phyloP scores from a whole-genome alignment of 75 land plant genomes.

The Pinus taeda region DNA sequence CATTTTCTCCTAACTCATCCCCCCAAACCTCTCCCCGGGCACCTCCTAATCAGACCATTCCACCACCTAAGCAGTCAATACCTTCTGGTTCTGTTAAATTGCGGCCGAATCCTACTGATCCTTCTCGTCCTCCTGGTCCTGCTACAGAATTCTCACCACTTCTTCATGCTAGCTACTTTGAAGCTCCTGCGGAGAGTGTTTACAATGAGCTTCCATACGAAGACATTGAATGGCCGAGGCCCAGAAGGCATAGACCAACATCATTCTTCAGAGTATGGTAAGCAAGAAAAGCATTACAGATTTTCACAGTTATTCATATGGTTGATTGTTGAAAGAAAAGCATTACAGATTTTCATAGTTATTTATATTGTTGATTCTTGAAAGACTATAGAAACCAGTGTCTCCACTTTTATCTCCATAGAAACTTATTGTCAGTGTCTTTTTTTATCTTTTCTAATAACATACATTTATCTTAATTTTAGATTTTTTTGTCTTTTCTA shows the following conservation, averaged over 20 bases:
- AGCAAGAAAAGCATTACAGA: too few relatives aligned
- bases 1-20: constrained; percentile 29
- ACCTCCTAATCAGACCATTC: neutral
- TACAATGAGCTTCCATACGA: neutral
- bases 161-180: neutral
- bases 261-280: constrained; percentile 2
- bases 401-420: too few relatives aligned
- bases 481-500: too few relatives aligned
- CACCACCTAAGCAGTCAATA: neutral
- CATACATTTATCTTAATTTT: too few relatives aligned
- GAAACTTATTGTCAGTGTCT: too few relatives aligned
- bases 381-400: too few relatives aligned
- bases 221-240: neutral
- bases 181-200: neutral
- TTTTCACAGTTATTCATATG: too few relatives aligned
- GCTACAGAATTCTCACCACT: constrained; percentile 1
- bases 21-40: neutral
- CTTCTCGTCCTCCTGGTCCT: neutral
- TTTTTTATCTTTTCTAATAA: too few relatives aligned
- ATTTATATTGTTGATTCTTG: too few relatives aligned
- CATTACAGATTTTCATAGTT: too few relatives aligned
- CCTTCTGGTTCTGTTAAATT: neutral
- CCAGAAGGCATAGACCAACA: neutral
- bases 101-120: neutral
- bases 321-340: too few relatives aligned